Conservation (phyloP, 2,329 filamentous ascomycete species). For the Phoma herbarum region DNA sequence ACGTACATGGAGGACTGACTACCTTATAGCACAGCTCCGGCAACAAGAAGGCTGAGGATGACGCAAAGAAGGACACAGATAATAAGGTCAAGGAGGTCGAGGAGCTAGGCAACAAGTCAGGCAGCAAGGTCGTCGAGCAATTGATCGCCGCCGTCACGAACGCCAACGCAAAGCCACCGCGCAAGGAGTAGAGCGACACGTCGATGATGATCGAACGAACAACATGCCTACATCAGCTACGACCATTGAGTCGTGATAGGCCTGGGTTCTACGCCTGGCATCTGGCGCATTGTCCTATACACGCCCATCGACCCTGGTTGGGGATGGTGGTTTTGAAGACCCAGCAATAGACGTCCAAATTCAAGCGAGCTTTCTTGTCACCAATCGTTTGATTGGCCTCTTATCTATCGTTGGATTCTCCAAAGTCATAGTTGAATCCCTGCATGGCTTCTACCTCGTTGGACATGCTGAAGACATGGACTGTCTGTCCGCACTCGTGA, state of each 20-base stretch:
- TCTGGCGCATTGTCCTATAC: conserved; percentile 15
- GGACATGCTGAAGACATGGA: background rate
- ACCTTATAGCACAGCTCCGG: conserved; percentile 81
- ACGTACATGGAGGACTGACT: conserved; percentile 27
- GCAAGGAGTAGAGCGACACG: conserved; percentile 21
- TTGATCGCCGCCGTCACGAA: conserved; percentile 86
- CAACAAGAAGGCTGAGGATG: conserved; percentile 76
- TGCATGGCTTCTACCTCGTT: background rate
- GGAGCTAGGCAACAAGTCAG: conserved; percentile 78
- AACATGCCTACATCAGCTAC: background rate
- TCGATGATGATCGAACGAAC: background rate
- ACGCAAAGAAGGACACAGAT: conserved; percentile 83
- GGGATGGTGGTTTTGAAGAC: conserved; percentile 17
- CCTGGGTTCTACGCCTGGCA: conserved; percentile 3
- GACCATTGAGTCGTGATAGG: background rate
- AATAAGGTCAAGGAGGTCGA: conserved; percentile 83
- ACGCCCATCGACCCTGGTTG: conserved; percentile 16
- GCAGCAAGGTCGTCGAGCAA: conserved; percentile 81
- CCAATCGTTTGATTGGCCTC: background rate
- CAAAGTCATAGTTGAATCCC: background rate
- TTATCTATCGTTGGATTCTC: background rate
- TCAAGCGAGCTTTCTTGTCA: conserved; percentile 8
- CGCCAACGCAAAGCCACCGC: conserved; percentile 75
- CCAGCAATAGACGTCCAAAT: conserved; percentile 24
- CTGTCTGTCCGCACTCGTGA: background rate